Percentiles rank a stretch among this genome's conserved stretches.
Conservation (phyloP, 1,284 basidiomycete genomes). For the Puccinia novopanici region DNA sequence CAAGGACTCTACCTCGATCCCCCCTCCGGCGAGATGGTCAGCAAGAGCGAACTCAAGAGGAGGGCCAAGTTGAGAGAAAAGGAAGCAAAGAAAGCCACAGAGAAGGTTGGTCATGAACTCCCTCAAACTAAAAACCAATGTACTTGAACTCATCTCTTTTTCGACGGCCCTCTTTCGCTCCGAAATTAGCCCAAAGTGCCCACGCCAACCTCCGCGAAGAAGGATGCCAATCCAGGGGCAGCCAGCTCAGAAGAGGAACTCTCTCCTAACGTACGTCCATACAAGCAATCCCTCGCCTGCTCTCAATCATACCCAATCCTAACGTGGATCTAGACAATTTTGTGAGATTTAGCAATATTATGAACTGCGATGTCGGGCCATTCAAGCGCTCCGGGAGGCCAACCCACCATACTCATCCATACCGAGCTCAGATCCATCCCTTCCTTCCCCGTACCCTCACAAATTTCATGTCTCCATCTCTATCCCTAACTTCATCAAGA, state of each 20-base stretch:
- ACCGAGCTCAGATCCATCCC: conserved; percentile 65
- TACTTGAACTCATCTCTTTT: background rate
- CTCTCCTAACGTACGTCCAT: conserved; percentile 66
- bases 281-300: background rate
- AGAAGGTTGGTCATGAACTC: background rate
- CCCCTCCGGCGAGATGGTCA: conserved; percentile 89
- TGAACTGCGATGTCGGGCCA: conserved; percentile 84
- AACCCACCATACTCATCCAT: conserved; percentile 58
- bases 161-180: background rate
- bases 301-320: background rate
- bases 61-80: conserved; percentile 80
- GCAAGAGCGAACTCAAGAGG: conserved; percentile 90
- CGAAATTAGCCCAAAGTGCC: conserved; percentile 60
- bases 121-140: background rate
- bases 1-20: conserved; percentile 66
- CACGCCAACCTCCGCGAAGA: conserved; percentile 53
- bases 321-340: no score
- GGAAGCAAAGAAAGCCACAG: conserved; percentile 82
- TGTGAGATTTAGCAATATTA: conserved; percentile 98
- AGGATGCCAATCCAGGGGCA: conserved; percentile 53
- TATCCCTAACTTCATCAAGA: conserved; percentile 74
- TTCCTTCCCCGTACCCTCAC: conserved; percentile 94
- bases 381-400: conserved; percentile 72
- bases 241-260: conserved; percentile 71
- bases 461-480: conserved; percentile 90